A percentile compares a stretch with the other conserved stretches of the same genome.
Conservation (phyloP, 129 eudicot genomes). For the Gnaphalium uliginosum region DNA sequence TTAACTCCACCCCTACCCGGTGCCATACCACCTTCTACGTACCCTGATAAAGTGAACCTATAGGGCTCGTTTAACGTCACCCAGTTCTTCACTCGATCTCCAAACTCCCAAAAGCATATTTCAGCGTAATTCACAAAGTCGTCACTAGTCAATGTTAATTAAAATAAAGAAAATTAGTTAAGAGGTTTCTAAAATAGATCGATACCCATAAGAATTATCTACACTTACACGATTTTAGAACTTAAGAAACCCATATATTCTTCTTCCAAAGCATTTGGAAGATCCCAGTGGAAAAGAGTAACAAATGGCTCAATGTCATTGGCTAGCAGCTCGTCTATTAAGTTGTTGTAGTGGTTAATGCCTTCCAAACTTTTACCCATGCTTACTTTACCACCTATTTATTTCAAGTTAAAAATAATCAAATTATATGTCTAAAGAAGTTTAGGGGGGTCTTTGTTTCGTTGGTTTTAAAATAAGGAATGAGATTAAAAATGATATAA, state of each 20-base stretch:
- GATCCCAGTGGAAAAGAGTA: slow-evolving; percentile 44
- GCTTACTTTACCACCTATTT: slow-evolving; percentile 39
- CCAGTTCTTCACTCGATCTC: slow-evolving; percentile 53
- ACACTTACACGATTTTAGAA: slow-evolving; percentile 37
- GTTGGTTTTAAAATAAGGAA: no score
- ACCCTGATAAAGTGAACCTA: slow-evolving; percentile 14
- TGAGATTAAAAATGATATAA: no score
- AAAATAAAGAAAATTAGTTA: background rate
- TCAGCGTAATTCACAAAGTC: slow-evolving; percentile 35
- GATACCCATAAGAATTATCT: background rate
- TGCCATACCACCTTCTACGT: slow-evolving; percentile 25
- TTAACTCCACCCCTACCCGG: slow-evolving; percentile 41
- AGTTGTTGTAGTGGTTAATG: slow-evolving; percentile 41
- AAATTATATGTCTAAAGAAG: background rate
- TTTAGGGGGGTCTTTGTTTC: no score
- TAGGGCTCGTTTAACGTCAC: slow-evolving; percentile 45
- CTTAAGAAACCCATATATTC: slow-evolving; percentile 40
- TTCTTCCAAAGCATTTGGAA: slow-evolving; percentile 38
- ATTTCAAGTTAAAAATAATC: background rate
- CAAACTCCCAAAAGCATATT: slow-evolving; percentile 42
- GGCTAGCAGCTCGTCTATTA: slow-evolving; percentile 37
- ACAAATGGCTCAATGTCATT: slow-evolving; percentile 39
- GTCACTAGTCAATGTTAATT: slow-evolving; percentile 1
- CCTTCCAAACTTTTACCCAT: slow-evolving; percentile 41
- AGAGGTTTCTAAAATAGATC: background rate